Evolutionary conservation across 2,329 filamentous ascomycete species (phyloP).

Genomic region (Amauroascus verrucosus): DNA sequence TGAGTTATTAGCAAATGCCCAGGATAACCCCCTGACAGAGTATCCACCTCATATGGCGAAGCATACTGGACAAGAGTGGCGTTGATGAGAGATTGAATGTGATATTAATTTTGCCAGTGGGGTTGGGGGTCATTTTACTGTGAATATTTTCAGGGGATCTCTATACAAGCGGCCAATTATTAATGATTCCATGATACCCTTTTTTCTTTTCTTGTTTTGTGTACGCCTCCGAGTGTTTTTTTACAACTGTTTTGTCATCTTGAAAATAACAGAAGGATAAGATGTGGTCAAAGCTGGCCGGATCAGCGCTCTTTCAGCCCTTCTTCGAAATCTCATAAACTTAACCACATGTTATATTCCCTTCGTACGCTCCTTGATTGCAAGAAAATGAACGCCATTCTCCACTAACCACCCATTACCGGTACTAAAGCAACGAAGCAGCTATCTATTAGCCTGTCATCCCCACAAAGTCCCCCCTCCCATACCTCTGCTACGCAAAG

Average conservation of each 20-base stretch:
- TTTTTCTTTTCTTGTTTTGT: neutral
- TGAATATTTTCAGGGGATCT: neutral
- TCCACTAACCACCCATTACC: neutral
- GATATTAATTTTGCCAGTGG: neutral
- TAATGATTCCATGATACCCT: neutral
- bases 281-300: neutral
- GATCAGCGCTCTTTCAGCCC: neutral
- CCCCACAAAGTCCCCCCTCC: constrained; percentile 3
- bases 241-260: no score
- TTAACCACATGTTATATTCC: neutral
- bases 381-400: constrained; percentile 1
- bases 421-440: neutral
- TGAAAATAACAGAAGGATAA: no score
- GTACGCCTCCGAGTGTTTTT: neutral
- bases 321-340: neutral
- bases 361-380: neutral
- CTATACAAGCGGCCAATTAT: neutral
- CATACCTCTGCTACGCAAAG: neutral
- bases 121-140: neutral
- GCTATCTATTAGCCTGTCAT: neutral
- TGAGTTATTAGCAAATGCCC: constrained; percentile 31
- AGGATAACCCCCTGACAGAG: constrained; percentile 26
- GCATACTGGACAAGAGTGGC: neutral
- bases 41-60: constrained; percentile 12
- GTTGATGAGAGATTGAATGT: neutral